phyloP scores from a whole-genome alignment of 495 filamentous ascomycete genomes.

The Choiromyces venosus region DNA sequence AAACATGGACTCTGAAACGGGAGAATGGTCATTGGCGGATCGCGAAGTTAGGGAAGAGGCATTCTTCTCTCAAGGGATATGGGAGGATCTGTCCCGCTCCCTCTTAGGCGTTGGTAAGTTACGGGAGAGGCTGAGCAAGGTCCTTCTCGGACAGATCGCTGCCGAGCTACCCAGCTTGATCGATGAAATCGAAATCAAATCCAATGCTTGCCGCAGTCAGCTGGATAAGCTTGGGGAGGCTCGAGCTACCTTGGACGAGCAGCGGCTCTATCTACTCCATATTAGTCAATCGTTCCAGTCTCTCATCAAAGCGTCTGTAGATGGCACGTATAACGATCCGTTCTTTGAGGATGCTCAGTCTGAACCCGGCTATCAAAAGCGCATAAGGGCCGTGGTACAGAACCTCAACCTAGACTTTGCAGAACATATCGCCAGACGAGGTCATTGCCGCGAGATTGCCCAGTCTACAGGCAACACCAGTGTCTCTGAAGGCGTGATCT shows the following conservation, averaged over 20 bases:
- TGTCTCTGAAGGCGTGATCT: slow-evolving; percentile 23
- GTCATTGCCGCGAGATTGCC: slow-evolving; percentile 46
- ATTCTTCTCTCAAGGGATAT: slow-evolving; percentile 50
- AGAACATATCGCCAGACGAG: slow-evolving; percentile 48
- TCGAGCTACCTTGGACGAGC: slow-evolving; percentile 48
- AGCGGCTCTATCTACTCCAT: slow-evolving; percentile 51
- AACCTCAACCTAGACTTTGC: slow-evolving; percentile 55
- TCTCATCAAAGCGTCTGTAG: slow-evolving; percentile 50
- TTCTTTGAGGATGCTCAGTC: slow-evolving; percentile 54
- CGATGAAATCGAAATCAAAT: slow-evolving; percentile 51
- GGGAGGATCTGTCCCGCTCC: slow-evolving; percentile 44
- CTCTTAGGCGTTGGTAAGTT: slow-evolving; percentile 51
- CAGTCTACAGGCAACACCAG: slow-evolving; percentile 12
- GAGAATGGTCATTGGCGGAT: slow-evolving; percentile 42
- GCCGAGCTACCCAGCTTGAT: slow-evolving; percentile 56
- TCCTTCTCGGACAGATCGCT: slow-evolving; percentile 55
- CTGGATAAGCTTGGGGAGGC: slow-evolving; percentile 50
- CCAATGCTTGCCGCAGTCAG: slow-evolving; percentile 35
- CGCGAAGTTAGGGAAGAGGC: slow-evolving; percentile 45
- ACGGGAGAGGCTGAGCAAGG: slow-evolving; percentile 50
- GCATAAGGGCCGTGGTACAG: slow-evolving; percentile 58
- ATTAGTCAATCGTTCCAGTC: slow-evolving; percentile 51
- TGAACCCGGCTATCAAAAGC: slow-evolving; percentile 46
- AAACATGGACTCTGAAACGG: slow-evolving; percentile 48
- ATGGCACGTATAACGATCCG: slow-evolving; percentile 53